These are phyloP conservation scores for Termitomyces bulborhizus DNA, from an alignment of 768 basidiomycete species.

Conservation along the genomic window DNA sequence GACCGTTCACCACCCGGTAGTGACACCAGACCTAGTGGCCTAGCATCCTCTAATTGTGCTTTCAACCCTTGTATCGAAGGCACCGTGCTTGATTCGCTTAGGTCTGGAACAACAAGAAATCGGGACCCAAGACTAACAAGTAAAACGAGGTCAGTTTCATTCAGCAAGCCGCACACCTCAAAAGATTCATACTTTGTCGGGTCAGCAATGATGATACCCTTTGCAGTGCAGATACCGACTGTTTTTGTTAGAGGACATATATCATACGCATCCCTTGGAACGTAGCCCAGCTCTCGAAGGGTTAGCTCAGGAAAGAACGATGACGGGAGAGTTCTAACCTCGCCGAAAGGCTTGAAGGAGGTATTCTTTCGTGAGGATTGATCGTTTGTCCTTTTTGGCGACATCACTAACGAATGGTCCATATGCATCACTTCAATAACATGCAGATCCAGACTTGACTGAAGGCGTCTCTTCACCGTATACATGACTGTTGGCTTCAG, in stretches of 20 bases:
- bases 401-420: slow-evolving; percentile 27
- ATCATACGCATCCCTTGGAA: slow-evolving; percentile 66
- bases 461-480: slow-evolving; percentile 55
- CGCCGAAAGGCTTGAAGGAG: slow-evolving; percentile 62
- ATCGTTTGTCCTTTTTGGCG: slow-evolving; percentile 28
- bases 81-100: slow-evolving; percentile 33
- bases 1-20: slow-evolving; percentile 25
- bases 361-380: slow-evolving; percentile 13
- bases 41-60: slow-evolving; percentile 46
- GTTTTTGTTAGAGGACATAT: slow-evolving; percentile 55
- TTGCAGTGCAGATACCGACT: slow-evolving; percentile 59
- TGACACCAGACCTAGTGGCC: slow-evolving; percentile 63
- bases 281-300: slow-evolving; percentile 49
- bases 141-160: neutral
- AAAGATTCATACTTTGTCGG: slow-evolving; percentile 52
- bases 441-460: slow-evolving; percentile 47
- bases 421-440: slow-evolving; percentile 43
- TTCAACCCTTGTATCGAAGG: slow-evolving; percentile 48
- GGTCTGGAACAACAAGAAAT: slow-evolving; percentile 54
- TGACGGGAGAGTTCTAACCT: slow-evolving; percentile 36
- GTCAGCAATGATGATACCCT: slow-evolving; percentile 60
- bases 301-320: neutral
- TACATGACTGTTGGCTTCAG: slow-evolving; percentile 51
- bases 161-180: neutral
- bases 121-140: slow-evolving; percentile 34